Percentiles rank a stretch among this genome's conserved stretches.
Conservation (phyloP, 768 basidiomycete species). For the Termitomyces sp. region DNA sequence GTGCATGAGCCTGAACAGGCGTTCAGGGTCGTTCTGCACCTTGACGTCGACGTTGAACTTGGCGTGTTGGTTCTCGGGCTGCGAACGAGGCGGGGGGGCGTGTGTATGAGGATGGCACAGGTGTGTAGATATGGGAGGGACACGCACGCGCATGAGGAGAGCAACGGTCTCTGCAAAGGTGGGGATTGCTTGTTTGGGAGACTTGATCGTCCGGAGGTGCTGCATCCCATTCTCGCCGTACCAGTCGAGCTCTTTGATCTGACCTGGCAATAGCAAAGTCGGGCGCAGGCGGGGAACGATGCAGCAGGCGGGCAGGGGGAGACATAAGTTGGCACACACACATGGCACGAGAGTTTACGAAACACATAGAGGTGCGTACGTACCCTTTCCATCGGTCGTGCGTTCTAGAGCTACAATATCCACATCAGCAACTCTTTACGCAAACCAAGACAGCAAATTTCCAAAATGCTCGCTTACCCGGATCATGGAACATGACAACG, state of each 20-base stretch:
- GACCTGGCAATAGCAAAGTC: constrained; percentile 30
- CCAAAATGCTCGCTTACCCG: constrained; percentile 35
- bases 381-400: constrained; percentile 77
- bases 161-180: constrained; percentile 81
- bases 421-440: neutral
- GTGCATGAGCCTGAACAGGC: constrained; percentile 80
- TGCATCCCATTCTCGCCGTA: constrained; percentile 67
- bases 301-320: neutral
- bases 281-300: neutral
- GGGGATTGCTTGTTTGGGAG: constrained; percentile 82
- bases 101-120: neutral
- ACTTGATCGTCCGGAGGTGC: constrained; percentile 72
- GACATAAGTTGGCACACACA: neutral
- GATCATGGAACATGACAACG: constrained; percentile 96
- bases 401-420: constrained; percentile 51
- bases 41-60: constrained; percentile 92
- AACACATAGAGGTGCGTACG: neutral
- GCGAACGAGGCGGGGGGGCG: neutral
- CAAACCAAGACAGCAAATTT: too few relatives aligned
- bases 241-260: constrained; percentile 69
- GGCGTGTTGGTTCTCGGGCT: constrained; percentile 74
- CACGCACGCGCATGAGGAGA: constrained; percentile 32
- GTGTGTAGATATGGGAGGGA: too few relatives aligned
- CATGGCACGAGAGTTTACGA: neutral
- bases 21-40: constrained; percentile 83